Base-by-base conservation (phyloP, 1,284 basidiomycete species). In the Grifola frondosa region DNA sequence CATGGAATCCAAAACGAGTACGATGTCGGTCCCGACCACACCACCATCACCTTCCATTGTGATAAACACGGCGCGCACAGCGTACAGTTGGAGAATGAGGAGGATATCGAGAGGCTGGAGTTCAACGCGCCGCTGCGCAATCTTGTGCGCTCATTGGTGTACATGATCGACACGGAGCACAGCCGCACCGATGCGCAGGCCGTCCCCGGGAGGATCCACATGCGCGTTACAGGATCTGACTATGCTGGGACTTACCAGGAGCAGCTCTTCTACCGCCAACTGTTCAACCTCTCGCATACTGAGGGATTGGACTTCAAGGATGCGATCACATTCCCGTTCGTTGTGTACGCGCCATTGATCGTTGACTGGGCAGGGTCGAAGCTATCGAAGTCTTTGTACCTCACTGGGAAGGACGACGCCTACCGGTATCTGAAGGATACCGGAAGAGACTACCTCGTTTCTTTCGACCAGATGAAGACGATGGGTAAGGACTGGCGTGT, bases 301-400 rank as follows among this genome's bases (percentile, higher is more conserved):
- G 20, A 42, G 32, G 5, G 24, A 26, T 56, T 54, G 2, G 21
- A 54, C 12, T 6, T 44, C 30, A 24, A 25, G 6, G 23, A 25
- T 6, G 24, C 15, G 13, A 28, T 37, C 16, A 22, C 29, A 21
- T 5, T 13, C 21, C 44, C 38, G 30, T 16, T 44, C 10, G 45
- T 60, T 26, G 22, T 52, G 19, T 65, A 62, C 33, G 49, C 57
- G 19, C 63, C 63, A 9, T 49, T 64, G 24, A 57, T 64, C 40
- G 39, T 46, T 16, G 63, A 64, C 45, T 65, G 63, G 63, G 50
- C 62, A 5, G 62, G 61, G 1, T 53, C 56, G n/a, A 65, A 65
- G 46, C 44, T 65, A 12, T 65, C 63, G 7, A 65, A 65, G 48
- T 54, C 49, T 22, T 50, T 63, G 13, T 65, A 65, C 39, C 59